phyloP scores from a whole-genome alignment of 768 basidiomycete genomes.

The Kwoniella pini region DNA sequence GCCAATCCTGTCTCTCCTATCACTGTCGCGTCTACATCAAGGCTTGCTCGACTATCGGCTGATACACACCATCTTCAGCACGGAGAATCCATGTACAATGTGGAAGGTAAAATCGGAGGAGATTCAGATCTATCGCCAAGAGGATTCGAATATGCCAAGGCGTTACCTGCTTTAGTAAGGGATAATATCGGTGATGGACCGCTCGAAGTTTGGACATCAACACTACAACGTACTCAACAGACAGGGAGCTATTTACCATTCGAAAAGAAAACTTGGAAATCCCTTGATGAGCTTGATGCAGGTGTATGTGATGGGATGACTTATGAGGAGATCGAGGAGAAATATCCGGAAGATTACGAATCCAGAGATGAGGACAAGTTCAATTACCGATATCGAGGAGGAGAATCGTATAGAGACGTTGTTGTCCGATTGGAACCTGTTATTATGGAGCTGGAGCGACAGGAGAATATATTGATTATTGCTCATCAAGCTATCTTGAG shows the following conservation, averaged over 20 bases:
- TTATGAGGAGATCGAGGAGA: conserved; percentile 96
- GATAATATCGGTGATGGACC: conserved; percentile 88
- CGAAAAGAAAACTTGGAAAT: conserved; percentile 96
- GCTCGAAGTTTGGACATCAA: conserved; percentile 98
- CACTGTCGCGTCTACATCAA: no score
- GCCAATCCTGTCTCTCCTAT: no score
- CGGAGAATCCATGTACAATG: conserved; percentile 95
- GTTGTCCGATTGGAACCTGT: conserved; percentile 93
- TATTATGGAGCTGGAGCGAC: conserved; percentile 98
- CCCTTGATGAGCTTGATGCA: conserved; percentile 94
- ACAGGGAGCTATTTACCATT: conserved; percentile 81
- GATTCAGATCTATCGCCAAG: conserved; percentile 82
- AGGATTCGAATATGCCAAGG: conserved; percentile 79
- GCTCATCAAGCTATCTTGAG: conserved; percentile 74
- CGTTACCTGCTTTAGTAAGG: conserved; percentile 80
- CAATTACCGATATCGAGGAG: conserved; percentile 93
- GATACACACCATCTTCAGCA: conserved; percentile 62
- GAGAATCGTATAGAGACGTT: conserved; percentile 97
- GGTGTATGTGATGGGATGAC: conserved; percentile 99
- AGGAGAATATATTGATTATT: conserved; percentile 94
- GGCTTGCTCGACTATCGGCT: no score
- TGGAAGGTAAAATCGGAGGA: conserved; percentile 97
- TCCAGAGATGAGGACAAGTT: conserved; percentile 99
- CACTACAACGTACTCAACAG: conserved; percentile 85
- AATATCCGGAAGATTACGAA: conserved; percentile 95